These are phyloP conservation scores for Stylonectria norvegica DNA, from an alignment of 2,329 filamentous ascomycete species.

Conservation along the genomic window DNA sequence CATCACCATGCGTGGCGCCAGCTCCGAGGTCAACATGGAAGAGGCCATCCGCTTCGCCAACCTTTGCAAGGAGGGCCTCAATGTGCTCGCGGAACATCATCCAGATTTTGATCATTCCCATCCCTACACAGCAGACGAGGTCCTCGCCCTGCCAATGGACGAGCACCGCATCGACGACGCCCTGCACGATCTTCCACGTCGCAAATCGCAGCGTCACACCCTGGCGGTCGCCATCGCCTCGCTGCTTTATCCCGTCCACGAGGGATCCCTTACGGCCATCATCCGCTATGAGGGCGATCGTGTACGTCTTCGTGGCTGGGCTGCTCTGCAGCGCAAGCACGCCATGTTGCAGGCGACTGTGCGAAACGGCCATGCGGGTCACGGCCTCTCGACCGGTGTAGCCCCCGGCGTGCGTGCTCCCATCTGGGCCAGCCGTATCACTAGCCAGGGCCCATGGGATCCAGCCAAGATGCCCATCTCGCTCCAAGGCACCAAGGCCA, in stretches of 20 bases:
- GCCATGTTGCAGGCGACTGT: constrained; percentile 32
- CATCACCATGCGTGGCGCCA: constrained; percentile 9
- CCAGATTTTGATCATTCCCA: constrained; percentile 28
- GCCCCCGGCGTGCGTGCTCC: constrained; percentile 31
- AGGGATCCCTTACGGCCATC: constrained; percentile 34
- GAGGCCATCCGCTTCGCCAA: constrained; percentile 28
- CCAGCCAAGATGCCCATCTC: constrained; percentile 30
- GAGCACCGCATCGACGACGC: constrained; percentile 29
- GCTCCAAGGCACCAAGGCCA: constrained; percentile 28
- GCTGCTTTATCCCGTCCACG: constrained; percentile 33
- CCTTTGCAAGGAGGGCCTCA: constrained; percentile 29
- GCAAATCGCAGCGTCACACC: constrained; percentile 31
- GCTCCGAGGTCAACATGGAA: constrained; percentile 20
- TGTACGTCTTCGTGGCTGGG: constrained; percentile 36
- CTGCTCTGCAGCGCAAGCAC: constrained; percentile 34
- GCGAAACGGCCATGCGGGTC: constrained; percentile 29
- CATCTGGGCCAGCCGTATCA: constrained; percentile 33
- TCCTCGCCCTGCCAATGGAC: constrained; percentile 32
- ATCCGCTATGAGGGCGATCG: constrained; percentile 38
- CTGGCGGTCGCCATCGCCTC: constrained; percentile 31
- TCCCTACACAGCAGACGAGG: constrained; percentile 34
- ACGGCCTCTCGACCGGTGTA: constrained; percentile 30
- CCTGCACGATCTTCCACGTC: constrained; percentile 34
- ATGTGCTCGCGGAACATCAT: constrained; percentile 25
- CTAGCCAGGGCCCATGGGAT: constrained; percentile 34